Evolutionary conservation across 345 rosid species (phyloP).

Genomic region (Cardamine occulta): DNA sequence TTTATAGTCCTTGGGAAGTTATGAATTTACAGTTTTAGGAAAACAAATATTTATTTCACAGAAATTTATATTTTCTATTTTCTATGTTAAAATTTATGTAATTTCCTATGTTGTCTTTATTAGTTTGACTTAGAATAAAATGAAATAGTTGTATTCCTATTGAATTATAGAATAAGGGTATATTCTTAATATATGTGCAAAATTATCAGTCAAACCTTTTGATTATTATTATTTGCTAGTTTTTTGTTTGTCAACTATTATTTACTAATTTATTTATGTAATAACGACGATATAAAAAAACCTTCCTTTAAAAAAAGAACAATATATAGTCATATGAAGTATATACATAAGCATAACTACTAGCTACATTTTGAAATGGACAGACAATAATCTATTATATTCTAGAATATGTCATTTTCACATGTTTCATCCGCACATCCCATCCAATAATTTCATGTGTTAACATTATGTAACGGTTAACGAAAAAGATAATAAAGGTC

Average conservation of each 20-base stretch:
- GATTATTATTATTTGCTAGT: not conserved
- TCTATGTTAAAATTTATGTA: not conserved
- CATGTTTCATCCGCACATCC: not conserved
- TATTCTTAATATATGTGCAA: too few species aligned
- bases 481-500: not conserved
- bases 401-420: not conserved
- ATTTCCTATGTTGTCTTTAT: not conserved
- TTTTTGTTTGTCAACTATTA: not conserved
- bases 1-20: not conserved
- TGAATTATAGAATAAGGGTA: not conserved
- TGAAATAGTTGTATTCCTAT: not conserved
- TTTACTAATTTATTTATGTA: not conserved
- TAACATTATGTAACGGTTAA: constrained; percentile 25
- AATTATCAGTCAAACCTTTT: not conserved
- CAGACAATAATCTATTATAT: too few species aligned
- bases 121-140: not conserved
- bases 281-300: not conserved
- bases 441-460: constrained; percentile 6
- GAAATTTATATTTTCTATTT: not conserved
- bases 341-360: too few species aligned
- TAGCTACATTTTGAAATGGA: too few species aligned
- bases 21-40: not conserved
- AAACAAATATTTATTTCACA: too few species aligned
- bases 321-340: not conserved
- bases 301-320: not conserved